Base-by-base conservation (phyloP, 2,329 filamentous ascomycete genomes). In the Exophiala spinifera region DNA sequence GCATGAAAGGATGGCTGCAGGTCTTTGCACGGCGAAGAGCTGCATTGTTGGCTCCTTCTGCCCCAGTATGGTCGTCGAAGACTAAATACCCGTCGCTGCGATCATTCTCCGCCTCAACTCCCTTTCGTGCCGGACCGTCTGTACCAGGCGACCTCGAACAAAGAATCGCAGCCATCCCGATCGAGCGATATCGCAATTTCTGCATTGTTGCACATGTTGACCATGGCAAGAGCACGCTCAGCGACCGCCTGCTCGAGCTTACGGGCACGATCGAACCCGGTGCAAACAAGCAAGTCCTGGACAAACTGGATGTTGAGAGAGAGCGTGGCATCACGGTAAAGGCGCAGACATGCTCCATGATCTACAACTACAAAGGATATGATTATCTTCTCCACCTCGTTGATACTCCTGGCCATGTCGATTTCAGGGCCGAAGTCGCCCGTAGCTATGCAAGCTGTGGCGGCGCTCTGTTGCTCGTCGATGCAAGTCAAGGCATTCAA, bases 191-290 rank as follows among this genome's bases (percentile, higher is more conserved):
- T 66, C 87, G 94, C 60, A 99, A 99, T 72, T 99, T 99, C 71
- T 99, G 94, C 73, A 97, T 99, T 66, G 92, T 99, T 48, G 94
- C 94, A 8, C 94, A 99, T 71, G 95, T 99, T 69, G 94, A 99
- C 71, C 94, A 99, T 84, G 94, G 94, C 66, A 99, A 99, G 74
- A 95, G 89, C 69, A 99, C 94, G 3, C 84, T 99, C 49, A 92
- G 87, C 63, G 94, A 99, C 67, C 87, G 94, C 2, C 76, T 99
- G 50, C 81, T 99, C 59, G 94, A 99, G 77, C 79, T 95, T 61
- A 99, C 94, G 1, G 92, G 94, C 17, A 97, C 92, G 5, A 97
- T 99, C 61, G 77, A 88, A 64, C 81, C 88, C 0, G 91, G 90
- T 55, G 80, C 81, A 46, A 96, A 96, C 70, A 95, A 96, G 74